Evolutionary conservation across 2,329 filamentous ascomycete genomes (phyloP).

Genomic region (Pseudogymnoascus sp.): DNA sequence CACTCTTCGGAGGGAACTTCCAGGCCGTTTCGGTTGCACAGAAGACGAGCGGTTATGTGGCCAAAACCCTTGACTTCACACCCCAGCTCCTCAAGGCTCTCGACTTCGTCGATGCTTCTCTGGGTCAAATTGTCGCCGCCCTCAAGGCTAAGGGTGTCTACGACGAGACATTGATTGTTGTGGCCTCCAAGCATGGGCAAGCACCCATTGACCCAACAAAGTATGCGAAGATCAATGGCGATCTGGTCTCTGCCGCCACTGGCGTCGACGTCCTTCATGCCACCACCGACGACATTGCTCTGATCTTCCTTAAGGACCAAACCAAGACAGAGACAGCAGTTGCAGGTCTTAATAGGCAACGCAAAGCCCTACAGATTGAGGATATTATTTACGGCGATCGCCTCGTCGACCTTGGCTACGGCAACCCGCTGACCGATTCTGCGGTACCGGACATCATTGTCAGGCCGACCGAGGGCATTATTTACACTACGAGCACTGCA

Average conservation of each 20-base stretch:
- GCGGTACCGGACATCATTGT: constrained; percentile 31
- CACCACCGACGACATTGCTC: constrained; percentile 26
- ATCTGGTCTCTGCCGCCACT: constrained; percentile 19
- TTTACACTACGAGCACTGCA: constrained; percentile 26
- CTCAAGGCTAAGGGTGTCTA: constrained; percentile 26
- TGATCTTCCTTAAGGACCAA: constrained; percentile 26
- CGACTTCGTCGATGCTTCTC: constrained; percentile 27
- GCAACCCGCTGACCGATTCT: constrained; percentile 25
- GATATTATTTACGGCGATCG: constrained; percentile 24
- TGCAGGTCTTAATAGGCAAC: constrained; percentile 22
- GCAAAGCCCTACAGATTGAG: constrained; percentile 20
- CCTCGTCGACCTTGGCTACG: constrained; percentile 24
- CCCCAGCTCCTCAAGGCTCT: constrained; percentile 24
- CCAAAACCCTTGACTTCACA: constrained; percentile 22
- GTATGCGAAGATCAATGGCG: constrained; percentile 22
- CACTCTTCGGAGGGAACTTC: constrained; percentile 30
- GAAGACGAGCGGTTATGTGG: constrained; percentile 27
- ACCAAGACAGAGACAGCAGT: constrained; percentile 21
- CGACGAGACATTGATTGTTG: constrained; percentile 27
- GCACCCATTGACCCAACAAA: constrained; percentile 26
- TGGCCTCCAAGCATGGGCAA: constrained; percentile 29
- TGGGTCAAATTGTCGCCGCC: constrained; percentile 24
- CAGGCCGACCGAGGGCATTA: constrained; percentile 23
- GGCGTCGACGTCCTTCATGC: constrained; percentile 19
- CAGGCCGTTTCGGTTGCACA: constrained; percentile 28